Evolutionary conservation across 805 yeast species (phyloP).

Genomic region (Candida silvatica): DNA sequence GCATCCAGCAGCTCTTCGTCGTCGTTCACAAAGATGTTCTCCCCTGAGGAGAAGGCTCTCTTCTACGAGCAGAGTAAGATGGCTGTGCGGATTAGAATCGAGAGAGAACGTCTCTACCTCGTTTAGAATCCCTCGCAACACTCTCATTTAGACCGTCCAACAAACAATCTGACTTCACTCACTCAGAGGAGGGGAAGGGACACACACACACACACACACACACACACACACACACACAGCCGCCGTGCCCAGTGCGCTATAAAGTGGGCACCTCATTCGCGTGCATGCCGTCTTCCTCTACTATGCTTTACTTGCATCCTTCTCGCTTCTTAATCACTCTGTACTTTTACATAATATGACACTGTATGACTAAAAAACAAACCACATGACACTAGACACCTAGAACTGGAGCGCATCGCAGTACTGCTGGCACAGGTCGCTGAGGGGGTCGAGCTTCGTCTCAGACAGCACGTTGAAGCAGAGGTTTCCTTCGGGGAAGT

Average conservation of each 20-base stretch:
- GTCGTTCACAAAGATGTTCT: constrained; percentile 9
- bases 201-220: background rate
- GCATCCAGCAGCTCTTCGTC: constrained; percentile 6
- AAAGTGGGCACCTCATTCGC: background rate
- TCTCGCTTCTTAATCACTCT: background rate
- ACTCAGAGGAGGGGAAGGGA: background rate
- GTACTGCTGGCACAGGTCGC: constrained; percentile 31
- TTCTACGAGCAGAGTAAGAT: constrained; percentile 24
- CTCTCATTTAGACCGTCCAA: background rate
- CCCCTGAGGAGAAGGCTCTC: constrained; percentile 18
- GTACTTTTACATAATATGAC: background rate
- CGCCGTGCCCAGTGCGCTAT: too few species aligned
- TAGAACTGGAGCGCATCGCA: constrained; percentile 30
- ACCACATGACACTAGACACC: background rate
- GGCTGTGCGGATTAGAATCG: constrained; percentile 27
- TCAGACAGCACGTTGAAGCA: constrained; percentile 30
- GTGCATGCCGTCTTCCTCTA: background rate
- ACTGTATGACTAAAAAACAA: too few species aligned
- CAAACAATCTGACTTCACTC: too few species aligned
- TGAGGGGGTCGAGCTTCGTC: constrained; percentile 26
- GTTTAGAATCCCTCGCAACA: background rate
- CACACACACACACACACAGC: too few species aligned
- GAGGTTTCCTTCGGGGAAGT: constrained; percentile 28
- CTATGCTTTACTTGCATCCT: background rate
- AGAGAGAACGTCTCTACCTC: constrained; percentile 19